A percentile compares a stretch with the other conserved stretches of the same genome.
Evolutionary conservation across 169 alveolate species (phyloP).

Genomic region (Blepharisma undulans): DNA sequence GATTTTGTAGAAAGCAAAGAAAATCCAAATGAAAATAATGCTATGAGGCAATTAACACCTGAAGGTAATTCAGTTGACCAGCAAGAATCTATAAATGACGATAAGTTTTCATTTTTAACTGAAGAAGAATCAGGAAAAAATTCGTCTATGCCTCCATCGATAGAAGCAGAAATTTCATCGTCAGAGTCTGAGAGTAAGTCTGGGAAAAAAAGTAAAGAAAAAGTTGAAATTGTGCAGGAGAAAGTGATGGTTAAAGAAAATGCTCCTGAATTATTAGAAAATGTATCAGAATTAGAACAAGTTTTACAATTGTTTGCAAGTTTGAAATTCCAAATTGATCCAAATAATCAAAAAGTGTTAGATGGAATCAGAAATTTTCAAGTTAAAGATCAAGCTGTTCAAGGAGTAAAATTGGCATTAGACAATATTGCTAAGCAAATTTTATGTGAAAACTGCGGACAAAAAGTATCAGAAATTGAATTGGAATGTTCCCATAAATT

Average conservation of each 20-base stretch:
- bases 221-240: background rate
- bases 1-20: background rate
- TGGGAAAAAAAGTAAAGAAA: background rate
- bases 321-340: background rate
- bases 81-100: background rate
- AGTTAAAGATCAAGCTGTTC: background rate
- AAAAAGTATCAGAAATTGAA: background rate
- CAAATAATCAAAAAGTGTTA: background rate
- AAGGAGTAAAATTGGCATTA: background rate
- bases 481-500: background rate
- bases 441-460: background rate
- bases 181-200: background rate
- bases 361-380: background rate
- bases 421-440: background rate
- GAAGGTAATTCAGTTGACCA: background rate
- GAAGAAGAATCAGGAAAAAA: background rate
- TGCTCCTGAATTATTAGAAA: background rate
- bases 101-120: background rate
- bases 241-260: background rate
- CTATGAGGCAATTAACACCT: background rate
- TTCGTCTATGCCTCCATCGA: background rate
- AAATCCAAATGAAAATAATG: background rate
- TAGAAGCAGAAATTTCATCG: background rate
- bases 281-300: background rate
- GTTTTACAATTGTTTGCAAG: background rate